Evolutionary conservation across 129 eudicot species (phyloP).

Genomic region (Deinandra increscens): DNA sequence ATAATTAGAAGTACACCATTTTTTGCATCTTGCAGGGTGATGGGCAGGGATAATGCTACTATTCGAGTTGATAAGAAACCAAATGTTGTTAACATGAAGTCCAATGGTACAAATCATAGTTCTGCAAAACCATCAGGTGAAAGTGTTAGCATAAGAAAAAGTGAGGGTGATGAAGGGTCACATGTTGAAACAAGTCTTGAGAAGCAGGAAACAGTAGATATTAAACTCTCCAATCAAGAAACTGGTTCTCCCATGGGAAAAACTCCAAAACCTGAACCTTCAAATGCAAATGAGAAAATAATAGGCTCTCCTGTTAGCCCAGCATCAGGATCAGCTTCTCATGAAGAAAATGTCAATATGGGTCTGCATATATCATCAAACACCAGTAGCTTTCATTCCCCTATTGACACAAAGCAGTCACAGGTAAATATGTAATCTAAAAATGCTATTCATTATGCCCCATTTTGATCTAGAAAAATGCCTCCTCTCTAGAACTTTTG

Average conservation of each 20-base stretch:
- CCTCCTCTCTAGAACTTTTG: conserved; percentile 1
- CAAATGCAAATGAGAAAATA: conserved; percentile 59
- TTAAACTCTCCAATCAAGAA: conserved; percentile 45
- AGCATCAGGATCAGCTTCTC: conserved; percentile 43
- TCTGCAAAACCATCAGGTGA: conserved; percentile 43
- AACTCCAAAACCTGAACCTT: conserved; percentile 46
- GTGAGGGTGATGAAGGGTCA: conserved; percentile 38
- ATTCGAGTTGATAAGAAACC: conserved; percentile 58
- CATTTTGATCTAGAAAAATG: background rate
- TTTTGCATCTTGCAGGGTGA: conserved; percentile 59
- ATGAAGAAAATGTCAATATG: conserved; percentile 37
- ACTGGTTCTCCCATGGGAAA: conserved; percentile 39
- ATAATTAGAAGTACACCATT: background rate
- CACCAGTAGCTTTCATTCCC: conserved; percentile 39
- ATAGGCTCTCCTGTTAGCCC: conserved; percentile 50
- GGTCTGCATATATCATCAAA: conserved; percentile 41
- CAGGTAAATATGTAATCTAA: conserved; percentile 41
- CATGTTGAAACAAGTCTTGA: conserved; percentile 41
- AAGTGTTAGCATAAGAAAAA: conserved; percentile 34
- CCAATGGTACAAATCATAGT: conserved; percentile 45
- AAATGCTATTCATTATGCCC: background rate
- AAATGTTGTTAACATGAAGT: conserved; percentile 34
- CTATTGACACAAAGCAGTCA: conserved; percentile 39
- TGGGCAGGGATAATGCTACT: conserved; percentile 80
- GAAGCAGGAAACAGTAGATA: conserved; percentile 47